Base-by-base conservation (phyloP, 2,329 filamentous ascomycete species). In the Aspergillus puulaauensis region DNA sequence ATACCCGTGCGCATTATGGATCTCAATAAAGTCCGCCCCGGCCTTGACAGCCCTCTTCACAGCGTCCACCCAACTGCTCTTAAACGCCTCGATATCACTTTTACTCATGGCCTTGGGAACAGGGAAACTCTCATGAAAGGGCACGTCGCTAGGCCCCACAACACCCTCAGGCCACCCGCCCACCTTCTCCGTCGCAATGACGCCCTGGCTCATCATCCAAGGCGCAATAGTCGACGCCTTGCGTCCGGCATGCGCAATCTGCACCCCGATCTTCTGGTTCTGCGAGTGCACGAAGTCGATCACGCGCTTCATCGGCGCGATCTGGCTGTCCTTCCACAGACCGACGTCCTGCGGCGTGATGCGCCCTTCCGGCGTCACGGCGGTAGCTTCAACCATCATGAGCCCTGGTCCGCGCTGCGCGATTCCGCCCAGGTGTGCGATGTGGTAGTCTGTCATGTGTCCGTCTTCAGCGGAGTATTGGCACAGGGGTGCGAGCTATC, bases 251-350 rank as follows among this genome's bases (percentile, higher is more conserved):
- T 96, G 92, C 1, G 79, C 90, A 4, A 96, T 81, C 77, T 96
- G 92, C 61, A 96, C 87, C 52, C 84, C 91, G 52, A 90, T 86
- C 62, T 89, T 86, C 68, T 91, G 87, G 69, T 82, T 83, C 74
- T 96, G 92, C 21, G 83, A 85, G 77, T 96, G 91, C 3, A 89
- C 85, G 61, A 91, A 96, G 61, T 96, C 90, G 39, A 87, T 85
- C 51, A 93, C 83, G 59, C 84, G 83, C n/a, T 66, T 65, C 56
- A 96, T 76, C 0, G 87, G 86, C 63, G 83, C 87, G 58, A 93
- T 88, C 73, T 97, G 93, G 31, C 82, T 85, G 72, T 96, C 93
- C 61, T 89, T 81, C 91, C 92, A 97, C 4, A 97, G 77, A 0
- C 93, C 71, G 7, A 65, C 50, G 48, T 72, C 69, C 40, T 72